Evolutionary conservation across 441 rosid genomes (phyloP), one percentile per base, ranked within the genome.

Genomic region (Syzygium syzygioides): DNA sequence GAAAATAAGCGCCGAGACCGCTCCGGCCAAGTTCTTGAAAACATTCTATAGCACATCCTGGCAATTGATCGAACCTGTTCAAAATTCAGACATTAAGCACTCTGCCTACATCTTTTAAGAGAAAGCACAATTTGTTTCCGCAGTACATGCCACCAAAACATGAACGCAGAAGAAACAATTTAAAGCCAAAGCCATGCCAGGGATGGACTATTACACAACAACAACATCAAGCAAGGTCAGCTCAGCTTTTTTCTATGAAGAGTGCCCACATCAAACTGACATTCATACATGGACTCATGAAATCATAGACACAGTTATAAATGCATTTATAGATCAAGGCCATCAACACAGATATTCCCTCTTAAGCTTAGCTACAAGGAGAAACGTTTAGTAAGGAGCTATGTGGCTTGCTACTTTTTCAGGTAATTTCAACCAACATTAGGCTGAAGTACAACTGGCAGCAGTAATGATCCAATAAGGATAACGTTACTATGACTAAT

Each of bases 31-130:
- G 99, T 98, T 92, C 97, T 98, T 88, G 98, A 92, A 91, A 96
- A 98, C 98, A 98, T 92, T 93, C 98, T 94, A 93, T 97, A 98
- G 96, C 99, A 98, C 97, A 94, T 97, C 93, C 99, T 94, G 88
- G 99, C 99, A 87, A 96, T 98, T 86, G 99, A 95, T 79, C 99
- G 94, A 71, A 98, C 99, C 99, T 98, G 95, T 91, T 87, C 91
- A 87, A 88, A 88, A 90, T 90, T 83, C 86, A 89, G 83, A 41
- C n/a, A 23, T 76, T 76, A 41, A 76, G 52, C 83, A 41, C 52
- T 71, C 48, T 71, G 80, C 17, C 48, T 25, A 41, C 83, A 41
- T 76, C 52, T 71, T 71, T 76, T 41, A 76, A 23, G 83, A 76
- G 83, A 76, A 76, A 76, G 83, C 52, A 76, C n/a, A 41, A 23